Percentiles rank a stretch among this genome's conserved stretches.
Conservation (phyloP, 2,329 filamentous ascomycete genomes). For the Dryadomyces quercivorus region DNA sequence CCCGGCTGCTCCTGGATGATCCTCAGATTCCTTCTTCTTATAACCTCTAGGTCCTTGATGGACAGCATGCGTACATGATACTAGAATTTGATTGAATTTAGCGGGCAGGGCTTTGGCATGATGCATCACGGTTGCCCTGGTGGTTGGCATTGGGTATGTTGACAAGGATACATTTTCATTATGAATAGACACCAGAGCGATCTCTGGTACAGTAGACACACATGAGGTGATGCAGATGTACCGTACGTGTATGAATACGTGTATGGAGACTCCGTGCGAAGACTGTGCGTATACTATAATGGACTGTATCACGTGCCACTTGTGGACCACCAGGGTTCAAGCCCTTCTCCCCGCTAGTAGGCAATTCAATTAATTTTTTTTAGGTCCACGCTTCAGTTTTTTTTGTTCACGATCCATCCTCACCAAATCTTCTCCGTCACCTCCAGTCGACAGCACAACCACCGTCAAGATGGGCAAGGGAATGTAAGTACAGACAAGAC, state of each 20-base stretch:
- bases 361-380: slow-evolving; percentile 1
- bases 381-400: background rate
- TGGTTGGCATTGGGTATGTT: no score
- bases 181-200: background rate
- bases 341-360: background rate
- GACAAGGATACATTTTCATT: no score
- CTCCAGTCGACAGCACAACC: slow-evolving; percentile 21
- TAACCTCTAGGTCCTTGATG: background rate
- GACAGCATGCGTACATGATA: background rate
- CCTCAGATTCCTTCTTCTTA: background rate
- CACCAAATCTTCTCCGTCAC: slow-evolving; percentile 14
- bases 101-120: no score
- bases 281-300: background rate
- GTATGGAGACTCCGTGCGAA: background rate
- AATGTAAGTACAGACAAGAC: slow-evolving; percentile 34
- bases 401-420: slow-evolving; percentile 9
- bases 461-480: slow-evolving; percentile 33
- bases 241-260: no score
- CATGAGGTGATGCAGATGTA: no score
- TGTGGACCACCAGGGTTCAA: background rate
- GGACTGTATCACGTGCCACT: background rate
- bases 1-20: slow-evolving; percentile 41
- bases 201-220: no score
- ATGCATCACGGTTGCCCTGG: no score
- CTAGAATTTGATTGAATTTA: background rate